phyloP scores from a whole-genome alignment of 164 flowering plant species.

The Umbilicus rupestris region DNA sequence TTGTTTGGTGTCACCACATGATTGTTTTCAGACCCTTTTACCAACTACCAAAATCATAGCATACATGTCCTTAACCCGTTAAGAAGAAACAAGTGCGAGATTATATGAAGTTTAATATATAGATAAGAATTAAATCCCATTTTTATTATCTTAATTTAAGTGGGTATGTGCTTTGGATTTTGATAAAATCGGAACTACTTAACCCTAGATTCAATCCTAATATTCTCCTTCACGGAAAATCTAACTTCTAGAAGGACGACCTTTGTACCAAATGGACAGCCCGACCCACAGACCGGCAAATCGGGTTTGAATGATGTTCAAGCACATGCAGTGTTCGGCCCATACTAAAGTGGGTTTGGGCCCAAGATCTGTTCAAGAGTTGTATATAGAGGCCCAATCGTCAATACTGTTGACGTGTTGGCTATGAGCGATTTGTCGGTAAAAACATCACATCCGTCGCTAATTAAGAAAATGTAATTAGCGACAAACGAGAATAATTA shows the following conservation, averaged over 20 bases:
- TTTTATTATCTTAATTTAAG: background rate
- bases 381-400: too few relatives aligned
- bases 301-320: too few relatives aligned
- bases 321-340: too few relatives aligned
- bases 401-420: too few relatives aligned
- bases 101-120: background rate
- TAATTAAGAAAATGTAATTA: too few relatives aligned
- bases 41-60: background rate
- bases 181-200: background rate
- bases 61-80: background rate
- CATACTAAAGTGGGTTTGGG: too few relatives aligned
- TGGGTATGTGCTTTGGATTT: too few relatives aligned
- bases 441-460: too few relatives aligned
- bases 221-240: background rate
- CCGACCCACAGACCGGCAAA: background rate
- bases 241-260: background rate
- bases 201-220: background rate
- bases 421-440: too few relatives aligned
- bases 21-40: background rate
- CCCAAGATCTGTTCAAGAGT: too few relatives aligned
- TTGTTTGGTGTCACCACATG: too few relatives aligned
- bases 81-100: background rate
- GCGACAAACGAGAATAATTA: too few relatives aligned
- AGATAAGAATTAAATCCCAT: background rate
- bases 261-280: background rate